Percentiles rank a stretch among this genome's conserved stretches.
Conservation (phyloP, 352 stramenopile genomes). For the Globisporangium takayamanum region DNA sequence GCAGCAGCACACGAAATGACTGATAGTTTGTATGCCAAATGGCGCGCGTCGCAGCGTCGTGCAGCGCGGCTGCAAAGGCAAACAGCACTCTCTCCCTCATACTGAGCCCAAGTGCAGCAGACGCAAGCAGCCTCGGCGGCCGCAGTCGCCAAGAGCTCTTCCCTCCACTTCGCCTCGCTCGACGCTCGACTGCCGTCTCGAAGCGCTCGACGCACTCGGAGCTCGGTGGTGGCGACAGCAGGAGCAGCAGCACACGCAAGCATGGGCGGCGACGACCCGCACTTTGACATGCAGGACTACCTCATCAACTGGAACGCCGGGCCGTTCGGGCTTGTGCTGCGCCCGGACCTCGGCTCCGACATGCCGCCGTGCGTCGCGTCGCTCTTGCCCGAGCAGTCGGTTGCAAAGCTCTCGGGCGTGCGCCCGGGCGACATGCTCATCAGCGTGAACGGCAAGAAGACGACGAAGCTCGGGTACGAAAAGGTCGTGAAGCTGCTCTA, state of each 20-base stretch:
- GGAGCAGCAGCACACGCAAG: no score
- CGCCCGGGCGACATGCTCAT: constrained; percentile 64
- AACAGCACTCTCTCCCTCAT: background rate
- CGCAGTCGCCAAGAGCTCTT: background rate
- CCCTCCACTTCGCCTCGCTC: background rate
- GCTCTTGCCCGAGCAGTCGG: constrained; percentile 62
- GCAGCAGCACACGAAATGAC: background rate
- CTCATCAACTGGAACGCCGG: constrained; percentile 84
- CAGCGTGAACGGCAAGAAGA: constrained; percentile 75
- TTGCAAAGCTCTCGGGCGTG: constrained; percentile 67
- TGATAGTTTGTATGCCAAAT: background rate
- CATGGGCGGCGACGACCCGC: constrained; percentile 11
- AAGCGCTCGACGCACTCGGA: background rate
- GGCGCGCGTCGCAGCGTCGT: background rate
- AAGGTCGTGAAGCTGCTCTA: constrained; percentile 77
- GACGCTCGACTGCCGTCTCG: background rate
- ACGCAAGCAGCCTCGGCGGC: background rate
- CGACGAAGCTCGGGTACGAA: constrained; percentile 64
- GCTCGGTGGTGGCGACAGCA: no score
- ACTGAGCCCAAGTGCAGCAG: background rate
- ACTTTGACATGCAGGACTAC: constrained; percentile 59
- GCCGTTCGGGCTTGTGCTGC: constrained; percentile 67
- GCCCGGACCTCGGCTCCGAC: constrained; percentile 58
- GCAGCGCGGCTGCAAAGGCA: background rate
- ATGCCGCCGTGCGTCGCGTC: constrained; percentile 74